Evolutionary conservation across 2,329 filamentous ascomycete genomes (phyloP).

Genomic region (Colletotrichum magnum): DNA sequence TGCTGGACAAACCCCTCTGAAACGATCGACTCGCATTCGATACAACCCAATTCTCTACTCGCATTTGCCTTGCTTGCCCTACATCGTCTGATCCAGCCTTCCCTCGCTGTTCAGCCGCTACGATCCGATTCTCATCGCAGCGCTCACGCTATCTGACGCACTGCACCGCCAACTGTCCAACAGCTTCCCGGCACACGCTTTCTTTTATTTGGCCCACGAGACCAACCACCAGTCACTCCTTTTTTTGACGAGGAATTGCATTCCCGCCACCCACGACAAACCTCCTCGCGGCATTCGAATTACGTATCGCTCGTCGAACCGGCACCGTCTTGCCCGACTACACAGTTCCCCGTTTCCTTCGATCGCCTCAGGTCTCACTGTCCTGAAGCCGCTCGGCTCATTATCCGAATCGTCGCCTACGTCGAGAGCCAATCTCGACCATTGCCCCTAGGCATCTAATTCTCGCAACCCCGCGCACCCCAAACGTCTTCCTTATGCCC

Average conservation of each 20-base stretch:
- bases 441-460: slow-evolving; percentile 32
- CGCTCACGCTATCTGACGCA: slow-evolving; percentile 25
- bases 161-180: slow-evolving; percentile 20
- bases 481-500: slow-evolving; percentile 72
- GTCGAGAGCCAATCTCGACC: slow-evolving; percentile 22
- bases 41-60: neutral
- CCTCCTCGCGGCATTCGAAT: slow-evolving; percentile 35
- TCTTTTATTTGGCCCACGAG: slow-evolving; percentile 17
- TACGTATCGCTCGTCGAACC: slow-evolving; percentile 23
- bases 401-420: neutral
- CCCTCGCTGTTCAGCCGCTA: slow-evolving; percentile 11
- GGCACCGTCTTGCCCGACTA: slow-evolving; percentile 7
- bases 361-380: neutral
- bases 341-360: neutral
- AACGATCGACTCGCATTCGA: slow-evolving; percentile 28
- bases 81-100: slow-evolving; percentile 14
- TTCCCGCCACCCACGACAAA: slow-evolving; percentile 36
- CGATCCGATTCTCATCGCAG: slow-evolving; percentile 13
- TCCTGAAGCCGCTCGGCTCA: slow-evolving; percentile 9
- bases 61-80: neutral
- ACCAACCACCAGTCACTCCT: slow-evolving; percentile 41
- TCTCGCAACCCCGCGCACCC: slow-evolving; percentile 9
- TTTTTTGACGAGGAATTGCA: slow-evolving; percentile 29
- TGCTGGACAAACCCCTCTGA: slow-evolving; percentile 41
- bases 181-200: slow-evolving; percentile 21